These are phyloP conservation scores for Nicotiana otophora DNA, from an alignment of 257 asterid species.

Conservation along the genomic window DNA sequence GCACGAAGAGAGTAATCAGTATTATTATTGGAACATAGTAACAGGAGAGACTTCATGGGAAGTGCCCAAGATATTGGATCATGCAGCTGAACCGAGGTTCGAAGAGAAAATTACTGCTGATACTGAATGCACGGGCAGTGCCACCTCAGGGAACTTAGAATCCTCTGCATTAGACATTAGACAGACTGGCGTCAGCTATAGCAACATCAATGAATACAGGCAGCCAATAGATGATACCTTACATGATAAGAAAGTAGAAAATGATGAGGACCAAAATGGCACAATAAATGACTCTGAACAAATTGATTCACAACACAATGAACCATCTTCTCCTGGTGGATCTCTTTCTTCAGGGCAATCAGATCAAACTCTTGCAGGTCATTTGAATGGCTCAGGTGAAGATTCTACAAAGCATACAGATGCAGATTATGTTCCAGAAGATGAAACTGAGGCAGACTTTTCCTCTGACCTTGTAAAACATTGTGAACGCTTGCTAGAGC, in stretches of 20 bases:
- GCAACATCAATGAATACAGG: constrained; percentile 18
- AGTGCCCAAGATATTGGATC: constrained; percentile 54
- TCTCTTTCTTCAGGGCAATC: constrained; percentile 7
- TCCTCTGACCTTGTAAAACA: constrained; percentile 43
- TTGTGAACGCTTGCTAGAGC: constrained; percentile 53
- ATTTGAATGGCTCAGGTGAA: neutral
- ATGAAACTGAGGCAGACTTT: constrained; percentile 30
- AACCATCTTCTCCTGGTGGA: constrained; percentile 22
- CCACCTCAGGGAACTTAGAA: constrained; percentile 6
- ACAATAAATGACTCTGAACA: constrained; percentile 1
- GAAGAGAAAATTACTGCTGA: constrained; percentile 31
- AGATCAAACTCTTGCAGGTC: constrained; percentile 10
- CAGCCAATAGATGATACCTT: constrained; percentile 23
- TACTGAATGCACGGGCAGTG: constrained; percentile 22
- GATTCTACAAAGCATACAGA: constrained; percentile 6
- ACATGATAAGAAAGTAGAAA: constrained; percentile 24
- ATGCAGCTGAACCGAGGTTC: constrained; percentile 23
- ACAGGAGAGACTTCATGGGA: constrained; percentile 99
- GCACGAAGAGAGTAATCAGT: constrained; percentile 87
- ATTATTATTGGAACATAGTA: constrained; percentile 80
- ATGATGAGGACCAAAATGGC: constrained; percentile 24
- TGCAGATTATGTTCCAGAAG: constrained; percentile 21
- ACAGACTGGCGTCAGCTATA: constrained; percentile 18
- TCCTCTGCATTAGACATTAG: constrained; percentile 11
- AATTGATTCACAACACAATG: constrained; percentile 3